Conservation (phyloP, 2,329 filamentous ascomycete genomes). For the Sporothrix protearum region DNA sequence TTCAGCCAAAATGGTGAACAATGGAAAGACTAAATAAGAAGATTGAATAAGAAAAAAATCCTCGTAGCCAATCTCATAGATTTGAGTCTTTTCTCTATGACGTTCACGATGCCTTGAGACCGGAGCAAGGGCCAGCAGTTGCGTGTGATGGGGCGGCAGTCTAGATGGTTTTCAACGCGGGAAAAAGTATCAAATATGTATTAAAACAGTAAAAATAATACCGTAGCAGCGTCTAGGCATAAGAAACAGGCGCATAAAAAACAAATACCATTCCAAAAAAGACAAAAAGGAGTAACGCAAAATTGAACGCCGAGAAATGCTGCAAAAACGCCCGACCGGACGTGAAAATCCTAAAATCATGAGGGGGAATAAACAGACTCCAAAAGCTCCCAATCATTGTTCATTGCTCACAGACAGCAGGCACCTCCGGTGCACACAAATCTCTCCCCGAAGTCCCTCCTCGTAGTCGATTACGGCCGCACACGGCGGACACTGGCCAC, state of each 20-base stretch:
- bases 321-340: not conserved
- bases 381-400: not conserved
- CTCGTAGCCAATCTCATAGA: too few relatives aligned
- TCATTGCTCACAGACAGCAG: too few relatives aligned
- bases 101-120: too few relatives aligned
- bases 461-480: not conserved
- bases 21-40: too few relatives aligned
- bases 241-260: not conserved
- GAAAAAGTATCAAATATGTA: not conserved
- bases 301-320: slow-evolving; percentile 12
- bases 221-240: slow-evolving; percentile 4
- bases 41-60: too few relatives aligned
- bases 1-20: too few relatives aligned
- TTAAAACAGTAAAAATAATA: not conserved
- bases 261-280: not conserved
- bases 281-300: not conserved
- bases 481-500: slow-evolving; percentile 24
- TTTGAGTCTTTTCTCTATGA: too few relatives aligned
- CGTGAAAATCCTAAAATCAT: not conserved
- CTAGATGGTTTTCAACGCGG: not conserved
- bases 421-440: not conserved
- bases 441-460: too few relatives aligned
- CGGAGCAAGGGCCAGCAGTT: too few relatives aligned
- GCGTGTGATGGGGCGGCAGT: too few relatives aligned
- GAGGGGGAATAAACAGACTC: not conserved